phyloP scores from a whole-genome alignment of 2,329 filamentous ascomycete genomes.

The Dactylellina haptotyla region DNA sequence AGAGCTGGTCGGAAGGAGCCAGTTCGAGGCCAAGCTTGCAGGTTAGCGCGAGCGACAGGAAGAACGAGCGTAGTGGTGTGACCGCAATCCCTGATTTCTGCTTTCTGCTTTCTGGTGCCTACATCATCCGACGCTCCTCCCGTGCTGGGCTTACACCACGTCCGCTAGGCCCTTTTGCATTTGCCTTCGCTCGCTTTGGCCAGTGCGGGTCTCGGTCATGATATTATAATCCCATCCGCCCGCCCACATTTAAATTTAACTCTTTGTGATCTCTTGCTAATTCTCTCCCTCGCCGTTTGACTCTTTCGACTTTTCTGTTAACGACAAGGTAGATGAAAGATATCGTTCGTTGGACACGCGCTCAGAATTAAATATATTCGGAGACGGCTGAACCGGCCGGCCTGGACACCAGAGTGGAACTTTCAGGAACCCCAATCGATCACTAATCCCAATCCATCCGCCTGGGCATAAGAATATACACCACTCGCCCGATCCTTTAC shows the following conservation, averaged over 20 bases:
- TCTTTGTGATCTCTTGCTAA: neutral
- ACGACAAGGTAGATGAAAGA: neutral
- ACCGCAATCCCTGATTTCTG: conserved; percentile 44
- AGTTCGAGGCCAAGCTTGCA: too few relatives aligned
- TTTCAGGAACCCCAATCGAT: conserved; percentile 41
- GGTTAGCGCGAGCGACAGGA: too few relatives aligned
- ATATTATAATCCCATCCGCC: neutral
- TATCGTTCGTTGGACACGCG: neutral
- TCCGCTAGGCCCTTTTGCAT: neutral
- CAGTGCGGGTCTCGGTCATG: neutral
- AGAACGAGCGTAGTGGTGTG: conserved; percentile 23
- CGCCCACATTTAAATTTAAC: neutral
- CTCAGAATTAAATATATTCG: too few relatives aligned
- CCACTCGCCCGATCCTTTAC: neutral
- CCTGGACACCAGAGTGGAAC: conserved; percentile 5
- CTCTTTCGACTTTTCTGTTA: neutral
- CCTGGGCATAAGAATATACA: conserved; percentile 21
- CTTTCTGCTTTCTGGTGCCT: neutral
- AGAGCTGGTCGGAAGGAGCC: too few relatives aligned
- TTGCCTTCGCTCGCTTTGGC: neutral
- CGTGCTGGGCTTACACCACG: neutral
- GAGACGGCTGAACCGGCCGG: neutral
- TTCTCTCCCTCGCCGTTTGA: neutral
- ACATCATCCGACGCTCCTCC: conserved; percentile 35
- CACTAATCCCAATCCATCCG: conserved; percentile 42